phyloP scores from a whole-genome alignment of 306 rosid species.

The Arachis hypogaea region DNA sequence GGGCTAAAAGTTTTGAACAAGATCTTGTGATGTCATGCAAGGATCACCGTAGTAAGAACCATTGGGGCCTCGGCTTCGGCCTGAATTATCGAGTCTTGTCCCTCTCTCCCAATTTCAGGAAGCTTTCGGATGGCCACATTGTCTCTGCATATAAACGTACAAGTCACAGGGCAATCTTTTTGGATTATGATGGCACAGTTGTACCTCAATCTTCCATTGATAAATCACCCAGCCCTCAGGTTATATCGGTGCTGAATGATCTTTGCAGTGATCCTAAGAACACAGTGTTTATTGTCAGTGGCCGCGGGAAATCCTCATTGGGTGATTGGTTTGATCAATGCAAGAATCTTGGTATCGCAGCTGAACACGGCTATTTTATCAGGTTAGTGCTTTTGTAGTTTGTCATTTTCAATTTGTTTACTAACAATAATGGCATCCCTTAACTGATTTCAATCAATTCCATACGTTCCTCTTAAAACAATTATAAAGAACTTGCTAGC shows the following conservation, averaged over 20 bases:
- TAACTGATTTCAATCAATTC: not conserved
- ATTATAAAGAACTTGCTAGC: constrained; percentile 1
- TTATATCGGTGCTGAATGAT: constrained; percentile 63
- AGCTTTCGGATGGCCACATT: constrained; percentile 66
- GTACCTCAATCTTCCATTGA: constrained; percentile 66
- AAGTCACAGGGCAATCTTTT: constrained; percentile 70
- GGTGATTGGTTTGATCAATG: constrained; percentile 74
- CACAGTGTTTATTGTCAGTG: constrained; percentile 87
- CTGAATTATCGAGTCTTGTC: constrained; percentile 71
- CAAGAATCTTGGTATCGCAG: constrained; percentile 85
- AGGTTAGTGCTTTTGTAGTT: constrained; percentile 52
- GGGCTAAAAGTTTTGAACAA: constrained; percentile 70
- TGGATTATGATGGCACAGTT: constrained; percentile 91
- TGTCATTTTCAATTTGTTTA: constrained; percentile 4
- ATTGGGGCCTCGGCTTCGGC: constrained; percentile 89
- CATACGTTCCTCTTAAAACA: not conserved
- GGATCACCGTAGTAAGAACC: constrained; percentile 66
- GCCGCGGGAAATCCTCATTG: constrained; percentile 65
- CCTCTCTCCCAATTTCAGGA: constrained; percentile 85
- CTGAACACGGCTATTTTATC: constrained; percentile 86
- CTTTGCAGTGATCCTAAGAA: constrained; percentile 74
- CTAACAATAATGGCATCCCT: constrained; percentile 21
- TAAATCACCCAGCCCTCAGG: constrained; percentile 63
- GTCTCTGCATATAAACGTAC: constrained; percentile 71
- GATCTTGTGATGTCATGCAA: constrained; percentile 76